phyloP scores from a whole-genome alignment of 1,139 yeast genomes.

The Yamadazyma dendronema region DNA sequence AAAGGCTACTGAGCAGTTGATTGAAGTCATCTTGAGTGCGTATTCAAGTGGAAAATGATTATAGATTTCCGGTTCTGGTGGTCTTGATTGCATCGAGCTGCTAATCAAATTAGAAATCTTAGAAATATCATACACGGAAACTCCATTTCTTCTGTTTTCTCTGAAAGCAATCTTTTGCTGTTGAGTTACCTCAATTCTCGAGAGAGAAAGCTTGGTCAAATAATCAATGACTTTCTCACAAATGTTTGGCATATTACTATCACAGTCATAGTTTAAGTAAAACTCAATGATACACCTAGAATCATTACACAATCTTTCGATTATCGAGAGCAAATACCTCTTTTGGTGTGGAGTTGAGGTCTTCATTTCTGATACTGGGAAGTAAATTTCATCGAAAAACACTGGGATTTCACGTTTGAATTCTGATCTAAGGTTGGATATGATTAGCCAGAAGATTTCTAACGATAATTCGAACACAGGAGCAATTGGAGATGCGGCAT shows the following conservation, averaged over 20 bases:
- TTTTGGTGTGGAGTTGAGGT: conserved; percentile 92
- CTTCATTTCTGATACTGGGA: conserved; percentile 90
- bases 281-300: conserved; percentile 90
- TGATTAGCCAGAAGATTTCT: conserved; percentile 89
- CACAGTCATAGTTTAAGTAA: conserved; percentile 94
- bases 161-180: conserved; percentile 65
- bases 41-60: conserved; percentile 70
- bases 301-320: conserved; percentile 80
- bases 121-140: conserved; percentile 72
- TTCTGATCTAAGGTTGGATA: conserved; percentile 79
- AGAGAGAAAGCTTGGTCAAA: conserved; percentile 68
- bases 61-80: conserved; percentile 59
- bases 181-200: conserved; percentile 69
- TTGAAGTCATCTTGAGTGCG: conserved; percentile 77
- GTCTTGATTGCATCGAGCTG: conserved; percentile 58
- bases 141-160: conserved; percentile 58
- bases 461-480: conserved; percentile 90
- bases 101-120: conserved; percentile 77
- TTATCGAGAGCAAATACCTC: conserved; percentile 73
- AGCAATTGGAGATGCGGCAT: conserved; percentile 89
- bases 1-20: conserved; percentile 79
- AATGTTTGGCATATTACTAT: conserved; percentile 75
- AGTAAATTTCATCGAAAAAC: conserved; percentile 87
- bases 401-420: conserved; percentile 94
- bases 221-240: conserved; percentile 82